phyloP scores from a whole-genome alignment of 2,329 filamentous ascomycete genomes.

The Colletotrichum melonis region DNA sequence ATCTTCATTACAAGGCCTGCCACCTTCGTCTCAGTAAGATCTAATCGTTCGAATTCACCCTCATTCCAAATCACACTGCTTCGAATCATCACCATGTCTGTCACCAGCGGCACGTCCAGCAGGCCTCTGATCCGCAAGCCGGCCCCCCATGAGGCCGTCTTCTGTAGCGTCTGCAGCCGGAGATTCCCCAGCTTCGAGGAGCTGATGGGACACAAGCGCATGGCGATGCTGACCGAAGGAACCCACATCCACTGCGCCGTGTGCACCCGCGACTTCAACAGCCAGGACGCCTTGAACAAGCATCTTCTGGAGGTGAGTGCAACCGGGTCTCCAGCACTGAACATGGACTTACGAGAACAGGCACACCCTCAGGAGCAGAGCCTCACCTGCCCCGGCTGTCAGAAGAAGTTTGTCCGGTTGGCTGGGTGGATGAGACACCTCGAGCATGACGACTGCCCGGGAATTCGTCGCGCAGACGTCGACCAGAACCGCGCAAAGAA shows the following conservation, averaged over 20 bases:
- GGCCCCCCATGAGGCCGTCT: conserved; percentile 11
- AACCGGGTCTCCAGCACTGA: neutral
- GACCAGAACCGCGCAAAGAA: conserved; percentile 50
- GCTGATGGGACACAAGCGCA: conserved; percentile 41
- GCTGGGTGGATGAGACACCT: conserved; percentile 57
- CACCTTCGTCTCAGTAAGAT: neutral
- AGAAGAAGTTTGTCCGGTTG: conserved; percentile 49
- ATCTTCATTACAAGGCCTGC: neutral
- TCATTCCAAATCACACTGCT: neutral
- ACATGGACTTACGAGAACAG: conserved; percentile 40
- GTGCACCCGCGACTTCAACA: conserved; percentile 50
- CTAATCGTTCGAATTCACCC: no score
- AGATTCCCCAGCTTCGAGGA: conserved; percentile 4
- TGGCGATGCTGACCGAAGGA: conserved; percentile 41
- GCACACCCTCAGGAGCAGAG: conserved; percentile 52
- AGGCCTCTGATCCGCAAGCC: neutral
- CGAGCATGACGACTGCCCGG: conserved; percentile 53
- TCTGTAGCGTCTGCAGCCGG: conserved; percentile 4
- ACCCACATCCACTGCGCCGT: conserved; percentile 51
- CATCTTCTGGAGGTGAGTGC: conserved; percentile 40
- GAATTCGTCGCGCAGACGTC: conserved; percentile 47
- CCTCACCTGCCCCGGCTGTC: conserved; percentile 61
- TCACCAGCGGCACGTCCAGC: neutral
- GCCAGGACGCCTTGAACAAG: conserved; percentile 49
- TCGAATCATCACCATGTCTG: neutral